Base-by-base conservation (phyloP, 148 eudicot genomes). In the Euryodendron excelsum region DNA sequence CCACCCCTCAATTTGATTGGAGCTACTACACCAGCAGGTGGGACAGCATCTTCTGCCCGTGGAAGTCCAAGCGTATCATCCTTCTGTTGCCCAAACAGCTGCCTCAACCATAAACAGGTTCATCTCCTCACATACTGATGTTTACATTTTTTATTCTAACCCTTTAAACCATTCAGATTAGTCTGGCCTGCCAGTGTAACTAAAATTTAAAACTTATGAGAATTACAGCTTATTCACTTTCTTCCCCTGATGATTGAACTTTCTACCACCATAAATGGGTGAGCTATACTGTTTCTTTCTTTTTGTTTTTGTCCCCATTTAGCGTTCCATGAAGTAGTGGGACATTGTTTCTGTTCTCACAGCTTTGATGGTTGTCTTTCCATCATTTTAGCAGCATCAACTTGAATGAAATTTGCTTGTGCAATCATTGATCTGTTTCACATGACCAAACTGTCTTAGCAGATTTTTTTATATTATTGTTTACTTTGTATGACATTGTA, bases 1-100 rank as follows among this genome's bases (percentile, higher is more conserved):
- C 89, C 88, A 79, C 84, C 90, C 48, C 80, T 83, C 56, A 85
- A 58, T 73, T 75, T 67, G 13, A 79, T 79, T 41, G 85, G 82
- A 36, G 70, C 58, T 72, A 63, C 78, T 63, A 79, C 67, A 36
- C 79, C 79, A 75, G 33, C 41, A 17, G 67, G 82, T 69, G 82
- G 39, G 5, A 70, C 61, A 59, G 30, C 80, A 68, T 78, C 77
- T 73, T 55, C 84, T 14, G 77, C 48, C 55, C 82, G 77, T 56
- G 88, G 63, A 62, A 78, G 58, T 64, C 69, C 87, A 53, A 70
- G 84, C 80, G 55, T 74, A 37, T 71, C 61, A 62, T 20, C 72
- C 55, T 17, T 79, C 9, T 27, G 70, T 80, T 78, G 50, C 47
- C 77, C 45, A 67, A 80, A 69, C 71, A 73, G 71, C 69, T 27